A percentile compares a stretch with the other conserved stretches of the same genome.
These are phyloP conservation scores for Clitocybe nebularis DNA, from an alignment of 1,284 basidiomycete genomes.

Conservation along the genomic window DNA sequence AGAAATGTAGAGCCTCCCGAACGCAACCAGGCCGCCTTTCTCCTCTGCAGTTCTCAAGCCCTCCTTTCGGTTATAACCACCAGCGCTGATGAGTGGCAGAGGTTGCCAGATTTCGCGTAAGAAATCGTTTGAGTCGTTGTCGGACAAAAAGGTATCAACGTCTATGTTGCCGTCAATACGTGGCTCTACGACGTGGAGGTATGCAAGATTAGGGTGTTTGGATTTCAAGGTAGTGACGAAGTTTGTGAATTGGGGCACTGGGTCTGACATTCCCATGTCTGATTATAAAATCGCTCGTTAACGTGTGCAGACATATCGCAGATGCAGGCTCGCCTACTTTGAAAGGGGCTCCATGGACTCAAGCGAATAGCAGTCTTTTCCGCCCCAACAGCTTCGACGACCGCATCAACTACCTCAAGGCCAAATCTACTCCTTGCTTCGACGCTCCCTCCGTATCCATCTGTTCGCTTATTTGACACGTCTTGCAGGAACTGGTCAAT, in stretches of 20 bases:
- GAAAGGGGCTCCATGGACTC: constrained; percentile 45
- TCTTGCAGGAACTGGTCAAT: constrained; percentile 42
- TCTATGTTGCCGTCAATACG: constrained; percentile 21
- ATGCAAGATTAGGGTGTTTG: constrained; percentile 46
- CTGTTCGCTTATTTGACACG: constrained; percentile 44
- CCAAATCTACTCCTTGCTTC: constrained; percentile 49
- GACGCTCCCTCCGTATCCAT: constrained; percentile 52
- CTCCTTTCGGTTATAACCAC: constrained; percentile 35
- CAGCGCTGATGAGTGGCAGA: constrained; percentile 44
- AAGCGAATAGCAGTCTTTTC: constrained; percentile 46
- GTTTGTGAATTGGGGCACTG: constrained; percentile 37
- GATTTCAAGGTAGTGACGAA: constrained; percentile 27
- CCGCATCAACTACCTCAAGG: constrained; percentile 40
- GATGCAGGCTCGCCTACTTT: constrained; percentile 24
- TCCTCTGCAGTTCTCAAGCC: constrained; percentile 29
- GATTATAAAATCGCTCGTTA: neutral
- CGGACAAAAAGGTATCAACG: constrained; percentile 3
- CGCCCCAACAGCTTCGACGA: constrained; percentile 32
- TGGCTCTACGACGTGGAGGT: constrained; percentile 56
- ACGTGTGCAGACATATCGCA: neutral
- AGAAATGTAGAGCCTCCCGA: constrained; percentile 45
- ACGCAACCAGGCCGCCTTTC: constrained; percentile 33
- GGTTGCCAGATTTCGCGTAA: constrained; percentile 30
- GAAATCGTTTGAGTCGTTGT: constrained; percentile 32
- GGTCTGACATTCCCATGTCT: constrained; percentile 47